Evolutionary conservation across 441 rosid species (phyloP).

Genomic region (Sinapis alba): DNA sequence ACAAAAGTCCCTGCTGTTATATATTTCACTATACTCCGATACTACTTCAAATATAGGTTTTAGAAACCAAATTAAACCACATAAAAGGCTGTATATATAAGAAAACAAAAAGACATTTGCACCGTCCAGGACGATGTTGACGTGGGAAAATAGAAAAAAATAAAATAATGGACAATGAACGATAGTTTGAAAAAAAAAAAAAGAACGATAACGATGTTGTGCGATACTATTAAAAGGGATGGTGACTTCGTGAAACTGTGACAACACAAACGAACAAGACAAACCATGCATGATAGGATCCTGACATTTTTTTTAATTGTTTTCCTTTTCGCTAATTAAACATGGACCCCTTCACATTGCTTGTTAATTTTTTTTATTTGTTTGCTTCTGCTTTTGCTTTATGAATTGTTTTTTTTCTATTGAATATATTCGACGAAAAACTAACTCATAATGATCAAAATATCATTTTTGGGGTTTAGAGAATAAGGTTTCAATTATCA

Average conservation of each 20-base stretch:
- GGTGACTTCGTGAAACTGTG: constrained; percentile 20
- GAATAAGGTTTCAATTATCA: neutral
- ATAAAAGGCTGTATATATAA: neutral
- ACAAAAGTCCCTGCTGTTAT: neutral
- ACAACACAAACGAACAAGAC: constrained; percentile 30
- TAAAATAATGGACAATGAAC: neutral
- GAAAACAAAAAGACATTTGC: constrained; percentile 8
- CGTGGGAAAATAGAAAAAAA: neutral
- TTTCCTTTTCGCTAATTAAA: neutral
- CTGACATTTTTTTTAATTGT: neutral
- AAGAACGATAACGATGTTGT: constrained; percentile 2
- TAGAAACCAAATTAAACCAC: neutral
- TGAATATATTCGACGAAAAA: neutral
- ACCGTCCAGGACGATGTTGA: constrained; percentile 34
- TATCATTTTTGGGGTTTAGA: neutral
- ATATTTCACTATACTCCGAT: neutral
- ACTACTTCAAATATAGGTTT: neutral
- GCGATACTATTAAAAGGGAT: neutral
- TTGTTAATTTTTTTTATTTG: neutral
- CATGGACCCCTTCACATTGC: constrained; percentile 5
- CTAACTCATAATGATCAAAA: neutral
- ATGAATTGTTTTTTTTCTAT: neutral
- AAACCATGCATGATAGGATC: constrained; percentile 5
- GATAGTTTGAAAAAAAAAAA: neutral
- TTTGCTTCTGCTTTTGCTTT: neutral